Conservation (phyloP, 1,284 basidiomycete species). For the Leccinum holopus region DNA sequence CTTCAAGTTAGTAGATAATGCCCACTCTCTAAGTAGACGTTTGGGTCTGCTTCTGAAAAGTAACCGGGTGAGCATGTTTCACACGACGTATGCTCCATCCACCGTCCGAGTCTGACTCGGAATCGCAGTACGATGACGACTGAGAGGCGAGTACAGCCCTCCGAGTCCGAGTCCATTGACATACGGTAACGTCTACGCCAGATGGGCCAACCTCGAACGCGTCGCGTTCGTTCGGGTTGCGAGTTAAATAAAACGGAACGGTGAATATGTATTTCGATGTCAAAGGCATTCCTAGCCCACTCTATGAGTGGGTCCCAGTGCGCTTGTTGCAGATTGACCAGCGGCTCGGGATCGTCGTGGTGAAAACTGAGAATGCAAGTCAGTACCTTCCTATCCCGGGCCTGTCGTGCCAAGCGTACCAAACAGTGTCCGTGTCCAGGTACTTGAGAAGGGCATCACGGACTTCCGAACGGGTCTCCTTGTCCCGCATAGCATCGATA, state of each 20-base stretch:
- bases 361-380: constrained; percentile 63
- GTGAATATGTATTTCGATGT: constrained; percentile 65
- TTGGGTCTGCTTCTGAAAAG: too few species aligned
- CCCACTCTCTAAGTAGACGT: too few species aligned
- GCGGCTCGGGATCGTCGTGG: constrained; percentile 69
- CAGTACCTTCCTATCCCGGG: constrained; percentile 9
- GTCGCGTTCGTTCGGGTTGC: constrained; percentile 68
- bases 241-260: constrained; percentile 65
- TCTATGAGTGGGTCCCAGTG: constrained; percentile 90
- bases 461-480: constrained; percentile 61
- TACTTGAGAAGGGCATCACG: constrained; percentile 79
- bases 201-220: constrained; percentile 35
- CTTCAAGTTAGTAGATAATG: too few species aligned
- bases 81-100: too few species aligned
- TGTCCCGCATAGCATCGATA: constrained; percentile 74
- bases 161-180: too few species aligned
- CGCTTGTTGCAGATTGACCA: constrained; percentile 79
- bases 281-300: constrained; percentile 73
- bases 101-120: too few species aligned
- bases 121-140: too few species aligned
- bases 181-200: too few species aligned
- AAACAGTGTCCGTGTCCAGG: constrained; percentile 94
- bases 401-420: constrained; percentile 48
- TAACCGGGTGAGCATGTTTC: too few species aligned
- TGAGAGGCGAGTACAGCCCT: too few species aligned